Conservation (phyloP, 2,329 filamentous ascomycete genomes). For the Aspergillus candidus region DNA sequence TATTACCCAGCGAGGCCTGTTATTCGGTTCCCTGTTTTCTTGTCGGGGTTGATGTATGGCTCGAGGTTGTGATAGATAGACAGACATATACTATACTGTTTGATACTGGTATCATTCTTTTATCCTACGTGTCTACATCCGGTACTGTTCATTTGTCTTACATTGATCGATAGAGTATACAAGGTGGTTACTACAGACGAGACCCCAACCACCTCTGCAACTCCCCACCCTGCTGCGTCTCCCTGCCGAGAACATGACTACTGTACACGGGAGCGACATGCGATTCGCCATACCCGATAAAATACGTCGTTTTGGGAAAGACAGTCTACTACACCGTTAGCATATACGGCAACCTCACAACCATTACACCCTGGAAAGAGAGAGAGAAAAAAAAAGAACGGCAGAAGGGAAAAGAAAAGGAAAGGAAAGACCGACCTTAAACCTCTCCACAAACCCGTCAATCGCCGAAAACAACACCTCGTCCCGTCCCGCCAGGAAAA, state of each 20-base stretch:
- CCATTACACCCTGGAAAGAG: not conserved
- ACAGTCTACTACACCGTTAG: constrained; percentile 17
- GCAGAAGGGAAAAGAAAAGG: not conserved
- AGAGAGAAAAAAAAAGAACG: not conserved
- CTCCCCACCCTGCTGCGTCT: constrained; percentile 21
- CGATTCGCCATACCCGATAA: constrained; percentile 25
- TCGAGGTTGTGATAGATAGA: not conserved
- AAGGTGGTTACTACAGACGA: constrained; percentile 12
- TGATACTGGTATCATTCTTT: no score
- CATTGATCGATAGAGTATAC: no score
- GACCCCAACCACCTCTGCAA: constrained; percentile 26
- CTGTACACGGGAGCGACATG: constrained; percentile 26
- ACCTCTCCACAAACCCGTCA: constrained; percentile 26
- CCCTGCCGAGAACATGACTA: constrained; percentile 14
- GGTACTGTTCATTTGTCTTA: no score
- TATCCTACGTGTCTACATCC: no score
- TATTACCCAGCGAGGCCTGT: constrained; percentile 9
- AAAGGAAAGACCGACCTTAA: constrained; percentile 21
- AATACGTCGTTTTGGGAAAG: constrained; percentile 22
- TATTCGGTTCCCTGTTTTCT: not conserved
- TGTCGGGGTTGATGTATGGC: not conserved
- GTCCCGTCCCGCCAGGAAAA: constrained; percentile 48
- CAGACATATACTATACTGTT: not conserved
- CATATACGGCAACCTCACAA: not conserved
- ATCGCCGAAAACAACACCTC: constrained; percentile 46